phyloP scores from a whole-genome alignment of 495 filamentous ascomycete genomes.

The Xylaria longipes region DNA sequence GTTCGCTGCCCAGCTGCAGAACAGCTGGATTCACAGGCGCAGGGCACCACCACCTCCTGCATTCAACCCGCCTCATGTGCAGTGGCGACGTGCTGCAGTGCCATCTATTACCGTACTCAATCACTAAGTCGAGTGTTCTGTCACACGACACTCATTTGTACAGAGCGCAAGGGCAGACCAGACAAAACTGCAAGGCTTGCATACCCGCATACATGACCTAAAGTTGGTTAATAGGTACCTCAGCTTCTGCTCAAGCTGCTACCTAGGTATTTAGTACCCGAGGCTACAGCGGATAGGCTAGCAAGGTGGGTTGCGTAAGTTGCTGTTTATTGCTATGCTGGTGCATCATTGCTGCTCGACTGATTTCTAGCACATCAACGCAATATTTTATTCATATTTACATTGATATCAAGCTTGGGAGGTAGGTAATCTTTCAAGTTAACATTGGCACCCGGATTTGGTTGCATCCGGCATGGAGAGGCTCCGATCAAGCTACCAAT shows the following conservation, averaged over 20 bases:
- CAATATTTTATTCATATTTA: neutral
- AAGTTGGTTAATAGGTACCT: too few species aligned
- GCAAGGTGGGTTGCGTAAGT: neutral
- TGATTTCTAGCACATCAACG: neutral
- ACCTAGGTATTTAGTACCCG: neutral
- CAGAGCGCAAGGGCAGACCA: neutral
- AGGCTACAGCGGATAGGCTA: too few species aligned
- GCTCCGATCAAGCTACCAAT: neutral
- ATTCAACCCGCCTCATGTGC: conserved; percentile 4
- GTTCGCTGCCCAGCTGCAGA: conserved; percentile 18
- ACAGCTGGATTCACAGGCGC: conserved; percentile 5
- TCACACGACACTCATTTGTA: neutral
- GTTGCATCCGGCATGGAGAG: neutral
- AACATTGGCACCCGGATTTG: neutral
- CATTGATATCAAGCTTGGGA: neutral
- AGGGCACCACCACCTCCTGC: conserved; percentile 2
- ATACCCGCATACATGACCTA: neutral
- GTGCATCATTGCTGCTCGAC: neutral
- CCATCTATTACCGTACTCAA: neutral
- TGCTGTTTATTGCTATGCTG: neutral
- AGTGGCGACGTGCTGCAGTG: conserved; percentile 12
- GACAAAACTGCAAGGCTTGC: neutral
- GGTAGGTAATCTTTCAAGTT: neutral
- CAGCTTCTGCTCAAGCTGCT: neutral
- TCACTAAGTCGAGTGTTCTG: neutral